These are phyloP conservation scores for Diaporthe longicolla DNA, from an alignment of 2,329 filamentous ascomycete species.

Conservation along the genomic window DNA sequence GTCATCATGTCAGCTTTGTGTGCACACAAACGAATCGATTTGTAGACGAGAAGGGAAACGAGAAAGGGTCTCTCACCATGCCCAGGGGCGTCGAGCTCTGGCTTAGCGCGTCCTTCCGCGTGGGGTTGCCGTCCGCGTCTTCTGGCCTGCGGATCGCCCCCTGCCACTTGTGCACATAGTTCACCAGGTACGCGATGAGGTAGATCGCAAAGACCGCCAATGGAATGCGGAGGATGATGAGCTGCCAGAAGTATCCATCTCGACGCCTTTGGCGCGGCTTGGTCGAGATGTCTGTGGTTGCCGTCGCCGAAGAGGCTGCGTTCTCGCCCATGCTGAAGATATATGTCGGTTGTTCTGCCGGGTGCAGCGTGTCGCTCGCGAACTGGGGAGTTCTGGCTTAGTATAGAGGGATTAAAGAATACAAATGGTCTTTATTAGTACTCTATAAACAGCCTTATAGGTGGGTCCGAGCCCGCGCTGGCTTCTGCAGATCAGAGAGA, in stretches of 20 bases:
- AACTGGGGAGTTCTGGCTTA: background rate
- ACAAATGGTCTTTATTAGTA: too few relatives aligned
- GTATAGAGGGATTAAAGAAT: too few relatives aligned
- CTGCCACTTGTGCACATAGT: background rate
- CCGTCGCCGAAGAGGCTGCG: background rate
- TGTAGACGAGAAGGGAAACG: background rate
- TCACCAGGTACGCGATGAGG: background rate
- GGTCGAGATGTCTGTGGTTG: background rate
- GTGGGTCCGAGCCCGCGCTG: background rate
- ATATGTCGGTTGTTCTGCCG: background rate
- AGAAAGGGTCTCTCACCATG: background rate
- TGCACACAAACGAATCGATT: background rate
- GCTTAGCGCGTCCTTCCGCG: background rate
- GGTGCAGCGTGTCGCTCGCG: background rate
- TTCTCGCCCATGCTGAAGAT: background rate
- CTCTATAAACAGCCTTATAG: background rate
- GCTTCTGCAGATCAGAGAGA: too few relatives aligned
- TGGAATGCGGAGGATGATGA: slow-evolving; percentile 3
- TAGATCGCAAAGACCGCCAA: background rate
- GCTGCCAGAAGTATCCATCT: slow-evolving; percentile 18
- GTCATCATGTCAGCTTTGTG: background rate
- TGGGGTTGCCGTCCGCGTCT: background rate
- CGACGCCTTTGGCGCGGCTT: background rate
- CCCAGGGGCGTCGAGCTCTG: slow-evolving; percentile 5
- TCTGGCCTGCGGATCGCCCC: background rate